Evolutionary conservation across 2,329 filamentous ascomycete genomes (phyloP), one percentile per base, ranked within the genome.

Genomic region (Metarhizium anisopliae): DNA sequence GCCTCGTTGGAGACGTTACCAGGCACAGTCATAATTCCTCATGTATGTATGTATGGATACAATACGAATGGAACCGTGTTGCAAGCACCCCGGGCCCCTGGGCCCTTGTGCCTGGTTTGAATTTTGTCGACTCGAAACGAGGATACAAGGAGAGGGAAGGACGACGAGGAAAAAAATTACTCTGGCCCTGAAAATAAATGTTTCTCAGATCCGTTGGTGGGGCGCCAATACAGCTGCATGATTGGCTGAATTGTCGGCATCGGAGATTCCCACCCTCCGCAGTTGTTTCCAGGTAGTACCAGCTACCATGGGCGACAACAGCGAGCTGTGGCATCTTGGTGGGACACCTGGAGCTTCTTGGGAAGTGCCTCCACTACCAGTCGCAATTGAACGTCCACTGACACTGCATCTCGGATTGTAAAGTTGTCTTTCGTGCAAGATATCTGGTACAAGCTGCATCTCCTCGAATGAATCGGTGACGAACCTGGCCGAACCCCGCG

Each of bases 1-100:
- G 55, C 60, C 47, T 43, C 58, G 54, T 52, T 56, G 53, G 61
- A 56, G 56, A 62, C 59, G 51, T 56, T 61, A 58, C 61, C 65
- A 56, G 62, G 60, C 58, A 32, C 42, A 20, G 49, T 42, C 54
- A 56, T 58, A 18, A 47, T 50, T 43, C 42, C 36, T 49, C 13
- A 47, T 38, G 20, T 6, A 25, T 25, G 25, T 25, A 47, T 52
- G 6, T 53, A 55, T 20, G 35, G 43, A 51, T 38, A 20, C 14
- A 47, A 42, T 20, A 43, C 45, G 20, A 30, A 38, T 52, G 49
- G 52, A 20, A 29, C n/a, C 8, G 30, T 35, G 20, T 20, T 40
- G 25, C 38, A 30, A 29, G 18, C 40, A 42, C 35, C 10, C 16
- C 10, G 38, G 40, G 52, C 52, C 36, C 14, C 14, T 16, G 20